phyloP scores from a whole-genome alignment of 768 basidiomycete genomes.

The Pleurotus ostreatus region DNA sequence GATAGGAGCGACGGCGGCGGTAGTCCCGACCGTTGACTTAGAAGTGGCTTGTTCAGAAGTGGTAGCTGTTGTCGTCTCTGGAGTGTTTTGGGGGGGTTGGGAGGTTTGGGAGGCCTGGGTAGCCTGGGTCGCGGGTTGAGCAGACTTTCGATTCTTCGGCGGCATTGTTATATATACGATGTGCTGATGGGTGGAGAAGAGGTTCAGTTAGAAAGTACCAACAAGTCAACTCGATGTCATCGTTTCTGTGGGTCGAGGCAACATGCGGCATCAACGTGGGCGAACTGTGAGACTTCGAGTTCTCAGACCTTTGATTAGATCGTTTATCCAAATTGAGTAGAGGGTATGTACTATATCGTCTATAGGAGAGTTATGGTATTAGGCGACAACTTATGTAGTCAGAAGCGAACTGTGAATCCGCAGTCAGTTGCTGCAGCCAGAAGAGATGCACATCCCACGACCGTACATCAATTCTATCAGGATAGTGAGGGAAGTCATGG shows the following conservation, averaged over 20 bases:
- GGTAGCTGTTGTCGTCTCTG: too few species aligned
- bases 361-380: conserved; percentile 1
- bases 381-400: neutral
- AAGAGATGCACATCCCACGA: too few species aligned
- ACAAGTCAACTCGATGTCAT: neutral
- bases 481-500: conserved; percentile 6
- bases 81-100: too few species aligned
- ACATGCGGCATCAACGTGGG: conserved; percentile 4
- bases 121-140: neutral
- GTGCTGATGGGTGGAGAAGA: neutral
- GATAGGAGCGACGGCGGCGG: neutral
- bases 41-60: too few species aligned
- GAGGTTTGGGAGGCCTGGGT: too few species aligned
- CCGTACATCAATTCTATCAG: too few species aligned
- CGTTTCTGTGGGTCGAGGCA: neutral
- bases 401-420: neutral
- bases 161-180: neutral
- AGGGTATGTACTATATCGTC: conserved; percentile 8
- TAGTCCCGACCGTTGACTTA: too few species aligned
- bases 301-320: neutral
- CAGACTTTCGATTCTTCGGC: neutral
- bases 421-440: neutral
- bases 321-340: neutral
- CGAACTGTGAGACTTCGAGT: neutral
- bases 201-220: neutral